Evolutionary conservation across 257 asterid genomes (phyloP).

Genomic region (Datura wrightii): DNA sequence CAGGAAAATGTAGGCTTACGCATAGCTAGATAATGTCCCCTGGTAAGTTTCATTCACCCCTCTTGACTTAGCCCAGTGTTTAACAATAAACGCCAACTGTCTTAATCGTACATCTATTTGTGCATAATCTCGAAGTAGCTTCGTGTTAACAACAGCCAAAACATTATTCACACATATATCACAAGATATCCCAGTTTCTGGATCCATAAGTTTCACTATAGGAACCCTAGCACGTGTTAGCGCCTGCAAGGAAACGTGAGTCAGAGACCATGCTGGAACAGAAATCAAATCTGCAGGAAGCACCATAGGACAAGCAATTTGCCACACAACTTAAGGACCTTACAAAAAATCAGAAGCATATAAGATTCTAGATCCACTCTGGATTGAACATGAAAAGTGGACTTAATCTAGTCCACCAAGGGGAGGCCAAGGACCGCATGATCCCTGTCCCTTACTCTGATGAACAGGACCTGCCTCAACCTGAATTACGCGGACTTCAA

Average conservation of each 20-base stretch:
- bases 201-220: slow-evolving; percentile 97
- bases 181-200: slow-evolving; percentile 82
- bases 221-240: slow-evolving; percentile 98
- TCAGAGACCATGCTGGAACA: slow-evolving; percentile 24
- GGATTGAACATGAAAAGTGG: slow-evolving; percentile 2
- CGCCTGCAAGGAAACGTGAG: slow-evolving; percentile 62
- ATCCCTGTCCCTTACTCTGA: background rate
- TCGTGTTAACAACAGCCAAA: slow-evolving; percentile 90
- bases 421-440: background rate
- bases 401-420: background rate
- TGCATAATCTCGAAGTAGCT: slow-evolving; percentile 89
- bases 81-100: slow-evolving; percentile 90
- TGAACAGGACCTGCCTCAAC: background rate
- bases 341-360: background rate
- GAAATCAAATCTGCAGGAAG: background rate
- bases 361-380: slow-evolving; percentile 15
- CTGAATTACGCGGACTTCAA: background rate
- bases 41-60: slow-evolving; percentile 90
- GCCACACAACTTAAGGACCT: background rate
- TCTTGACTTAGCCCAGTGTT: slow-evolving; percentile 97
- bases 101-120: slow-evolving; percentile 78
- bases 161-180: slow-evolving; percentile 91
- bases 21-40: slow-evolving; percentile 97
- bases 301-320: background rate
- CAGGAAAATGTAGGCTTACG: slow-evolving; percentile 58